These are phyloP conservation scores for Diplodia seriata DNA, from an alignment of 2,329 filamentous ascomycete genomes.

Conservation along the genomic window DNA sequence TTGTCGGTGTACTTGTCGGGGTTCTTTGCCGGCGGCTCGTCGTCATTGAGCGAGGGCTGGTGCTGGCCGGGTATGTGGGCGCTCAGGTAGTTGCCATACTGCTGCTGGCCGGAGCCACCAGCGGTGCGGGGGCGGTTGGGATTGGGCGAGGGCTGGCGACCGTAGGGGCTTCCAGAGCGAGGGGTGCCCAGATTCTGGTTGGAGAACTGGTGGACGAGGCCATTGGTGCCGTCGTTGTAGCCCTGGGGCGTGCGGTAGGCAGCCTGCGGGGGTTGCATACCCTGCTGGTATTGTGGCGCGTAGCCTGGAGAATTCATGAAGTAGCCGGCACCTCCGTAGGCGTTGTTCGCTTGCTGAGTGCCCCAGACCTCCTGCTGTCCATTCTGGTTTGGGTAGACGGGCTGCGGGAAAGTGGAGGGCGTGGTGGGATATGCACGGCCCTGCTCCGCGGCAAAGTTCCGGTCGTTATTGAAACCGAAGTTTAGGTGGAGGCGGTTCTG, in stretches of 20 bases:
- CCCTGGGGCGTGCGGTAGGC: slow-evolving; percentile 64
- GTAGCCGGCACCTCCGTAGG: slow-evolving; percentile 47
- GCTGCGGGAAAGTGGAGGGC: slow-evolving; percentile 94
- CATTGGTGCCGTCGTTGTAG: slow-evolving; percentile 84
- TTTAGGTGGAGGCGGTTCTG: slow-evolving; percentile 59
- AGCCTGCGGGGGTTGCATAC: slow-evolving; percentile 58
- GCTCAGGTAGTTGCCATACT: slow-evolving; percentile 70
- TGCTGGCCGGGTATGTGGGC: slow-evolving; percentile 70
- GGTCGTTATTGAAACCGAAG: slow-evolving; percentile 56
- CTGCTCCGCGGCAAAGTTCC: slow-evolving; percentile 53
- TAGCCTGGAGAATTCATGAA: slow-evolving; percentile 60
- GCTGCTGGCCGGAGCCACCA: slow-evolving; percentile 68
- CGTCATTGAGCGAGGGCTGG: slow-evolving; percentile 62
- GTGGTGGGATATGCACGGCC: slow-evolving; percentile 68
- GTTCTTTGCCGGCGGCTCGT: slow-evolving; percentile 76
- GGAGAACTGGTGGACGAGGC: slow-evolving; percentile 93
- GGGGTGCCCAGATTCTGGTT: slow-evolving; percentile 87
- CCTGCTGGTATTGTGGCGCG: slow-evolving; percentile 55
- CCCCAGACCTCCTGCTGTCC: slow-evolving; percentile 68
- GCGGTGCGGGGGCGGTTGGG: slow-evolving; percentile 83
- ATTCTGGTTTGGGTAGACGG: slow-evolving; percentile 70
- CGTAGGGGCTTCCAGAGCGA: slow-evolving; percentile 71
- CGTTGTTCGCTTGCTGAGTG: slow-evolving; percentile 53
- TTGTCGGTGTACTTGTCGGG: slow-evolving; percentile 89
- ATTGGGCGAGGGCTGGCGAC: slow-evolving; percentile 69